phyloP scores from a whole-genome alignment of 257 asterid genomes.

The Parsonsia alboflavescens region DNA sequence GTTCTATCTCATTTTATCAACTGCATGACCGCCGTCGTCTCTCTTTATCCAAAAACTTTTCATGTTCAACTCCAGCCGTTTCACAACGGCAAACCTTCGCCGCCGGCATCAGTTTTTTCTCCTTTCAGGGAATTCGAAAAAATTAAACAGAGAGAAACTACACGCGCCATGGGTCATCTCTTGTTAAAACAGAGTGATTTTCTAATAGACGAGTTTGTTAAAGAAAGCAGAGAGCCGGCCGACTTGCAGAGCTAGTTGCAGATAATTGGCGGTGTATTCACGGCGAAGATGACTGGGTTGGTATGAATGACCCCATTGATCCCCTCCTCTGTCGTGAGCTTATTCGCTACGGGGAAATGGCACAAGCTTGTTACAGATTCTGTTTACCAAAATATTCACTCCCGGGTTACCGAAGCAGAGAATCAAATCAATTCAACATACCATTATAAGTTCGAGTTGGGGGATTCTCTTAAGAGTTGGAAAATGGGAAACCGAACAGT shows the following conservation, averaged over 20 bases:
- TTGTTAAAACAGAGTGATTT: conserved; percentile 3
- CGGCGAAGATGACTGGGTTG: conserved; percentile 25
- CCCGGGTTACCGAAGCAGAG: neutral
- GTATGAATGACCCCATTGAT: conserved; percentile 27
- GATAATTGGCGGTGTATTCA: conserved; percentile 23
- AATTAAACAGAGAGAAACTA: neutral
- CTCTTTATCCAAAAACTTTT: neutral
- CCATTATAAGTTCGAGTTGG: neutral
- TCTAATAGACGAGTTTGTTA: neutral
- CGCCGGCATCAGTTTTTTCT: neutral
- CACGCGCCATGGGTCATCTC: neutral
- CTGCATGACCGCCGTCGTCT: neutral
- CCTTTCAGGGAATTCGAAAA: neutral
- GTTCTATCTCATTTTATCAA: no score
- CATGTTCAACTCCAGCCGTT: neutral
- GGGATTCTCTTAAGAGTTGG: neutral
- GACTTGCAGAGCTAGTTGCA: neutral
- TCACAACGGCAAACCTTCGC: neutral
- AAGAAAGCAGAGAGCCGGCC: neutral
- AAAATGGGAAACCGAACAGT: neutral
- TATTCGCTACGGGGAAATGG: no score
- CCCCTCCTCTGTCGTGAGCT: conserved; percentile 20
- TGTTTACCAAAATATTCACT: neutral
- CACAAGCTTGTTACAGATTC: no score
- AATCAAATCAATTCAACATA: neutral